Evolutionary conservation across 2,329 filamentous ascomycete species (phyloP), one percentile per base, ranked within the genome.

Genomic region (Fusarium drepaniforme): DNA sequence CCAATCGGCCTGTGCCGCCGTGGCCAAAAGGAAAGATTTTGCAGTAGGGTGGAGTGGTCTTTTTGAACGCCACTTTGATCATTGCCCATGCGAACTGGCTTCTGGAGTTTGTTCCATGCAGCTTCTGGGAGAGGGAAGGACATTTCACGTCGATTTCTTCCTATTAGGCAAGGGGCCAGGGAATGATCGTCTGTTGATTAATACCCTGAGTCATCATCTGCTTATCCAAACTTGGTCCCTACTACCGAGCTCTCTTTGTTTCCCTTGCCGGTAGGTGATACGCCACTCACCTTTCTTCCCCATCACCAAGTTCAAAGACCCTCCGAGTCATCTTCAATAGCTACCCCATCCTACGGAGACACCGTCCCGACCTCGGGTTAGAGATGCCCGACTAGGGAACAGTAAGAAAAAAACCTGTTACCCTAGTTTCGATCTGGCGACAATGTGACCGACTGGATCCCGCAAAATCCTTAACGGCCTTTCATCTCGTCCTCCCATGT

Each of bases 51-150:
- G 40, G 53, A 23, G 51, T 23, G 66, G 66, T 35, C 13, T 51
- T 21, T n/a, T 21, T n/a, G 15, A 21, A 35, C 61, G 59, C 59
- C 59, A 64, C 28, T 23, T 49, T 21, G 38, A 33, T 56, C 49
- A 56, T n/a, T 33, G 53, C 66, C 66, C 61, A 57, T 46, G 59
- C 66, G 60, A 68, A 64, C 60, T 38, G 18, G 37, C 60, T 65
- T 65, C 63, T 5, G 46, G 73, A 64, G 70, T 73, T 72, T 73
- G 53, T 75, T 75, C 60, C 61, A 75, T 75, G 72, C 72, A 70
- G 64, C 61, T 57, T 63, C 69, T 44, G n/a, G n/a, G n/a, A n/a
- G n/a, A n/a, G n/a, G n/a, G 18, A 38, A 61, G 37, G 25, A 44
- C 30, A 28, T 15, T 30, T n/a, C 23, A 37, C 16, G 23, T 58